phyloP scores from a whole-genome alignment of 495 filamentous ascomycete genomes.

The Annulohypoxylon nitens region DNA sequence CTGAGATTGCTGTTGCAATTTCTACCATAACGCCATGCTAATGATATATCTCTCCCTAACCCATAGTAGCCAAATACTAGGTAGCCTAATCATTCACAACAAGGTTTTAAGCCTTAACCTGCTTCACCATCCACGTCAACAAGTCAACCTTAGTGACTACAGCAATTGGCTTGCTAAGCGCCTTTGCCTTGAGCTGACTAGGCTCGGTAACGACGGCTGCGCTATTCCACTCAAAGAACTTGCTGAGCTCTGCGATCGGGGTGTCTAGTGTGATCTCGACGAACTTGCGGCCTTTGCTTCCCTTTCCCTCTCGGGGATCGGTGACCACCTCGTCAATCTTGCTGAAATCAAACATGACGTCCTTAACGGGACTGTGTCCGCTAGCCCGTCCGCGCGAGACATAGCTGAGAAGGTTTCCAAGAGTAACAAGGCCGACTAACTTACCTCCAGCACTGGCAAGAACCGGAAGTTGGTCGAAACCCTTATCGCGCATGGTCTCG shows the following conservation, averaged over 20 bases:
- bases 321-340: slow-evolving; percentile 89
- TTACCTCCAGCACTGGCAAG: slow-evolving; percentile 73
- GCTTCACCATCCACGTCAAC: slow-evolving; percentile 90
- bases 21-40: slow-evolving; percentile 40
- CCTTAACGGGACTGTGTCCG: slow-evolving; percentile 75
- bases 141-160: slow-evolving; percentile 98
- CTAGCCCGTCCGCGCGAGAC: slow-evolving; percentile 84
- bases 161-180: slow-evolving; percentile 80
- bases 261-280: slow-evolving; percentile 95
- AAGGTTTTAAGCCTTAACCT: slow-evolving; percentile 59
- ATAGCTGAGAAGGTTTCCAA: slow-evolving; percentile 93
- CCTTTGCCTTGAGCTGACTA: slow-evolving; percentile 61
- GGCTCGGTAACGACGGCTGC: slow-evolving; percentile 91
- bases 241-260: slow-evolving; percentile 81
- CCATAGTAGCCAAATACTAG: background rate
- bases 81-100: background rate
- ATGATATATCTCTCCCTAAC: slow-evolving; percentile 6
- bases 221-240: slow-evolving; percentile 98
- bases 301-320: slow-evolving; percentile 74
- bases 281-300: slow-evolving; percentile 72
- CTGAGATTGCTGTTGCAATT: slow-evolving; percentile 7
- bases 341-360: slow-evolving; percentile 97
- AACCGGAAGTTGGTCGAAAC: slow-evolving; percentile 96
- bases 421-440: slow-evolving; percentile 90
- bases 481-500: slow-evolving; percentile 96